These are phyloP conservation scores for Chalciporus sp. DNA, from an alignment of 1,284 basidiomycete genomes.

Conservation along the genomic window DNA sequence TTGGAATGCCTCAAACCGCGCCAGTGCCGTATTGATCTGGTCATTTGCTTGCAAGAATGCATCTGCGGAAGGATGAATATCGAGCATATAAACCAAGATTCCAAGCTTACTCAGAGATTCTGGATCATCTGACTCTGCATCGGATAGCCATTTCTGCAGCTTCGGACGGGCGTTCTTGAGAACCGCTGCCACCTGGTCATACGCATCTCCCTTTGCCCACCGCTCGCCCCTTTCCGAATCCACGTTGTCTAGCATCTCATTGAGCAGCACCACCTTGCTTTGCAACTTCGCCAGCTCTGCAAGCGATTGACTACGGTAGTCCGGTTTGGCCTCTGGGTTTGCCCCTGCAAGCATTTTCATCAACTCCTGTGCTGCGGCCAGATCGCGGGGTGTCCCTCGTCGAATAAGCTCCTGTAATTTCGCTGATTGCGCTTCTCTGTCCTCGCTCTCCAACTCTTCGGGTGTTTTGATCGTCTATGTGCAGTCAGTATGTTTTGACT, in stretches of 20 bases:
- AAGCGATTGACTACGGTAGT: constrained; percentile 88
- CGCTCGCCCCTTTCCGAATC: constrained; percentile 69
- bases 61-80: constrained; percentile 50
- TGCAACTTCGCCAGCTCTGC: constrained; percentile 95
- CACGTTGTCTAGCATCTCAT: constrained; percentile 96
- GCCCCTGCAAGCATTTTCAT: constrained; percentile 97
- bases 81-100: neutral
- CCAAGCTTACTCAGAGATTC: constrained; percentile 77
- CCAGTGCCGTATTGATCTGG: constrained; percentile 91
- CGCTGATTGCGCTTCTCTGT: constrained; percentile 92
- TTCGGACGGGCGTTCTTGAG: constrained; percentile 87
- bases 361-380: constrained; percentile 94
- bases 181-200: constrained; percentile 93
- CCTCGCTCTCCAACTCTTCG: constrained; percentile 95
- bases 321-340: constrained; percentile 91
- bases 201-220: constrained; percentile 89
- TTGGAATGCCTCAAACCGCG: constrained; percentile 90
- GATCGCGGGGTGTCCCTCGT: constrained; percentile 92
- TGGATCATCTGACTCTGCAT: constrained; percentile 81
- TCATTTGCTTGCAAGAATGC: constrained; percentile 96
- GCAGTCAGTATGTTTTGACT: constrained; percentile 11
- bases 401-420: constrained; percentile 98
- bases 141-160: constrained; percentile 98
- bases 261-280: constrained; percentile 90
- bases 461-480: constrained; percentile 87